Percentiles rank a stretch among this genome's conserved stretches.
These are phyloP conservation scores for Uromyces viciae-fabae DNA, from an alignment of 1,284 basidiomycete genomes.

Conservation along the genomic window DNA sequence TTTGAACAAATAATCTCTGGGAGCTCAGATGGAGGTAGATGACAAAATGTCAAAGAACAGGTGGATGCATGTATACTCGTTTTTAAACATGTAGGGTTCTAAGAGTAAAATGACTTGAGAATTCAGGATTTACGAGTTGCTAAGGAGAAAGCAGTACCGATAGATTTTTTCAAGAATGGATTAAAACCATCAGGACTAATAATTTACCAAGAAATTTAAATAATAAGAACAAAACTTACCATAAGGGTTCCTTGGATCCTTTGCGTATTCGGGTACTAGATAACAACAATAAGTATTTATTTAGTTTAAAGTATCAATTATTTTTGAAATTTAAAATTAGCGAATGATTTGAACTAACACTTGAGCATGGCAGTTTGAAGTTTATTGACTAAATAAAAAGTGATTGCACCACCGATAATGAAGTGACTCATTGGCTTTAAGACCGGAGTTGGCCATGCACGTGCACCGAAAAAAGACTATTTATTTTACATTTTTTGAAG, in stretches of 20 bases:
- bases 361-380: conserved; percentile 35
- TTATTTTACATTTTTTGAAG: background rate
- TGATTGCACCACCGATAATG: conserved; percentile 31
- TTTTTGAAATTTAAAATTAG: background rate
- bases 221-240: conserved; percentile 5
- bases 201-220: no score
- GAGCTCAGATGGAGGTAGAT: no score
- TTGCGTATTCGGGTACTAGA: conserved; percentile 29
- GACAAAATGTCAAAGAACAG: no score
- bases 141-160: no score
- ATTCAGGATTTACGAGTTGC: no score
- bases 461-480: conserved; percentile 39
- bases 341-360: conserved; percentile 18
- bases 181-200: no score
- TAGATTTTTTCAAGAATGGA: no score
- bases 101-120: no score
- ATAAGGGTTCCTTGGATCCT: conserved; percentile 38
- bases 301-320: background rate
- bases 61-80: no score
- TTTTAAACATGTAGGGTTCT: no score
- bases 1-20: no score
- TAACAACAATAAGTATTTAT: background rate
- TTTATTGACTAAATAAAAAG: conserved; percentile 34
- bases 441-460: conserved; percentile 34
- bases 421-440: conserved; percentile 42